Evolutionary conservation across 2,329 filamentous ascomycete genomes (phyloP).

Genomic region (Claviceps purpurea): DNA sequence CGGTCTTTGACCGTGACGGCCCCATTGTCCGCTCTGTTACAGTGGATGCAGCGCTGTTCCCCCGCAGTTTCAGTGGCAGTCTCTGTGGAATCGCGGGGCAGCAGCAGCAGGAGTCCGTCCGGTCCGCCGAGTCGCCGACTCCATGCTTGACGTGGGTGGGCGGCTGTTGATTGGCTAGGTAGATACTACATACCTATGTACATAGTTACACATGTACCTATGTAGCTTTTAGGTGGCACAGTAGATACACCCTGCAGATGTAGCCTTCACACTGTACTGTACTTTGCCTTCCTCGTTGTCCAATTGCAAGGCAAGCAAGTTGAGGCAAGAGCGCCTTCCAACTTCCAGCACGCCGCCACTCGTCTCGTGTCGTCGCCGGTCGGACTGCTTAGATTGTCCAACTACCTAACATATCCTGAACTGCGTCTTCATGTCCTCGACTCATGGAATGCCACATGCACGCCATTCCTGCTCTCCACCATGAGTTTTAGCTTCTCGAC

Average conservation of each 20-base stretch:
- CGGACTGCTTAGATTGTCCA: too few species aligned
- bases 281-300: too few species aligned
- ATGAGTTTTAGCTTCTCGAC: constrained; percentile 5
- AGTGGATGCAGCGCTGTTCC: not conserved
- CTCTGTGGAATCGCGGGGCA: not conserved
- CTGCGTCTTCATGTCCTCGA: not conserved
- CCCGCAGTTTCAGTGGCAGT: too few species aligned
- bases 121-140: too few species aligned
- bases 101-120: not conserved
- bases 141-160: not conserved
- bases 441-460: constrained; percentile 4
- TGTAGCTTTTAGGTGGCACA: too few species aligned
- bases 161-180: not conserved
- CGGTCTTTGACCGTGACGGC: not conserved
- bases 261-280: too few species aligned
- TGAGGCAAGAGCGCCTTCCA: too few species aligned
- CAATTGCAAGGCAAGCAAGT: too few species aligned
- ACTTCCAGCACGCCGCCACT: not conserved
- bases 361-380: not conserved
- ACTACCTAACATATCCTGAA: not conserved
- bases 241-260: too few species aligned
- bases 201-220: not conserved
- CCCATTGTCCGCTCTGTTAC: not conserved
- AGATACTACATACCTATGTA: not conserved
- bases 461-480: constrained; percentile 4